Conservation (phyloP, 352 stramenopile genomes). For the Plasmopara viticola region DNA sequence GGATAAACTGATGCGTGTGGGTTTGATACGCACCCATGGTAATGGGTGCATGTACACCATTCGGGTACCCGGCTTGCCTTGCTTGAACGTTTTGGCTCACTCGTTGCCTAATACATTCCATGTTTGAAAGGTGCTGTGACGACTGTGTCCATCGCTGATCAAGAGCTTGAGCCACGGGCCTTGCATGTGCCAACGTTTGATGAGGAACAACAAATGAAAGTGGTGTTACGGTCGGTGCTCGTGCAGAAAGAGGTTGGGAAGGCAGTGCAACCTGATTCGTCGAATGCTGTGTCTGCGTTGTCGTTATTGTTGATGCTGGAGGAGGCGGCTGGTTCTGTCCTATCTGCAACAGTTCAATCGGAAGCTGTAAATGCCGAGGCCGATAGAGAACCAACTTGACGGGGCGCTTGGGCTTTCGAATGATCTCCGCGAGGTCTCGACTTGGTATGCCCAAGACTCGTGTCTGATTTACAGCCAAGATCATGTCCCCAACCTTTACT, state of each 20-base stretch:
- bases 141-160: conserved; percentile 13
- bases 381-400: conserved; percentile 42
- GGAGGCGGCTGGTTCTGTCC: neutral
- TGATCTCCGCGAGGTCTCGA: conserved; percentile 41
- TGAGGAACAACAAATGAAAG: conserved; percentile 9
- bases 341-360: conserved; percentile 3
- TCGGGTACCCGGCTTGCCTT: conserved; percentile 13
- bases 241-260: neutral
- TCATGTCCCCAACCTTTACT: conserved; percentile 45
- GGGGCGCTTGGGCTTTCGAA: conserved; percentile 34
- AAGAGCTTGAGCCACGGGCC: conserved; percentile 2
- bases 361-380: conserved; percentile 6
- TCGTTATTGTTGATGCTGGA: neutral
- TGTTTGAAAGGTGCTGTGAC: conserved; percentile 7
- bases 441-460: conserved; percentile 32
- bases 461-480: conserved; percentile 40
- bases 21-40: conserved; percentile 2
- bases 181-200: conserved; percentile 2
- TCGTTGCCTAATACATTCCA: conserved; percentile 14
- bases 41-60: conserved; percentile 1
- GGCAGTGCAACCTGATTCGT: neutral
- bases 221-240: neutral
- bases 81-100: conserved; percentile 13
- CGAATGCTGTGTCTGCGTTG: conserved; percentile 2
- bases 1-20: conserved; percentile 5